These are phyloP conservation scores for Aspergillus latus DNA, from an alignment of 2,329 filamentous ascomycete genomes.

Conservation along the genomic window DNA sequence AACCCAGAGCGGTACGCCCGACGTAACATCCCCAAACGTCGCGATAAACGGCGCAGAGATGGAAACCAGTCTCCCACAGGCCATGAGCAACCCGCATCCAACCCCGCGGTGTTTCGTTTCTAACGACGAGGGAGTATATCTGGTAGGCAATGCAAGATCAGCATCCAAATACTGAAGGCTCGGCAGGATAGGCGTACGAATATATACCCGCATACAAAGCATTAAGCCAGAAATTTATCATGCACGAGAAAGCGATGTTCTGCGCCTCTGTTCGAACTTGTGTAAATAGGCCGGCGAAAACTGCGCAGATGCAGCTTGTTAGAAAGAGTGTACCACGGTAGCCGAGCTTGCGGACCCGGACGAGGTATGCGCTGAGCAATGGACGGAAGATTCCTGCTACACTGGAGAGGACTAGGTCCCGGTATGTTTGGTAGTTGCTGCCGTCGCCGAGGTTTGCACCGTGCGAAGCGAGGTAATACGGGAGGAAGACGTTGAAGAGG, in stretches of 20 bases:
- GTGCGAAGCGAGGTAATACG: constrained; percentile 60
- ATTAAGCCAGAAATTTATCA: constrained; percentile 67
- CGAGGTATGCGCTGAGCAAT: constrained; percentile 45
- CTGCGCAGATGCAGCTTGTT: constrained; percentile 46
- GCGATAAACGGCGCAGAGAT: constrained; percentile 1
- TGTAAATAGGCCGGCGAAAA: constrained; percentile 64
- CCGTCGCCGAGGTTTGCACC: constrained; percentile 58
- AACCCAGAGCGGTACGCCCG: background rate
- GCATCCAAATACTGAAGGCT: no score
- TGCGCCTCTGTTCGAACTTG: constrained; percentile 61
- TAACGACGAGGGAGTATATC: background rate
- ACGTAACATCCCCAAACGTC: background rate
- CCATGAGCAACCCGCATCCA: background rate
- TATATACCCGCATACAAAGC: constrained; percentile 68
- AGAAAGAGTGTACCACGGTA: background rate
- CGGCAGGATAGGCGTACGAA: constrained; percentile 37
- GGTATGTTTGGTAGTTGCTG: constrained; percentile 61
- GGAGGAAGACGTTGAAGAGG: constrained; percentile 72
- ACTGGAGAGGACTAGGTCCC: constrained; percentile 71
- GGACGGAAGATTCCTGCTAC: constrained; percentile 67
- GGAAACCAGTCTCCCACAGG: background rate
- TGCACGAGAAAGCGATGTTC: constrained; percentile 68
- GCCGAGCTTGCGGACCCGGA: background rate
- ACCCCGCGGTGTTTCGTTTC: background rate
- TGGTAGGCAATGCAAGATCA: no score